phyloP scores from a whole-genome alignment of 768 basidiomycete genomes.

The Lactifluus subvellereus region DNA sequence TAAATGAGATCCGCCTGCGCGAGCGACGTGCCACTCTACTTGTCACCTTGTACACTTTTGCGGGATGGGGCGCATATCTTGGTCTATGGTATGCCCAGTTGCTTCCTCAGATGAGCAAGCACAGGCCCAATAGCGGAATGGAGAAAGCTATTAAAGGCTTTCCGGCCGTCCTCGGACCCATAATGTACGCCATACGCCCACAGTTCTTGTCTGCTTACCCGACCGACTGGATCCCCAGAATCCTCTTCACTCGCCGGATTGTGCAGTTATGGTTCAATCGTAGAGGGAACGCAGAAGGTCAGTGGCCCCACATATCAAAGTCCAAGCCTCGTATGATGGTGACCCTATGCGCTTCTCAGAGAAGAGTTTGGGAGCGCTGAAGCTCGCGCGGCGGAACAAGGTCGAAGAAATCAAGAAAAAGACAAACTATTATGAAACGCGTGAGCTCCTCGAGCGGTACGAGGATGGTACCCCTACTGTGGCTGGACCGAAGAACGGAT shows the following conservation, averaged over 20 bases:
- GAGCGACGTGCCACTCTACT: constrained; percentile 74
- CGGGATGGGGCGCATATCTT: constrained; percentile 66
- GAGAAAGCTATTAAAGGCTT: constrained; percentile 44
- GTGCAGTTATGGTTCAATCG: constrained; percentile 80
- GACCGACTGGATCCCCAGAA: constrained; percentile 34
- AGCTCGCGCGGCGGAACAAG: constrained; percentile 75
- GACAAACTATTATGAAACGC: constrained; percentile 92
- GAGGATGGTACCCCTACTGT: constrained; percentile 49
- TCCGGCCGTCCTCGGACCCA: constrained; percentile 68
- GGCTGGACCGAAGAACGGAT: constrained; percentile 33
- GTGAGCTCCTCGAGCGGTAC: constrained; percentile 84
- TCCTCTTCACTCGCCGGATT: constrained; percentile 71
- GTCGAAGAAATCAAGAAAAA: constrained; percentile 97
- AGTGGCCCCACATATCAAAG: constrained; percentile 22
- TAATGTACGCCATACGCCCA: constrained; percentile 52
- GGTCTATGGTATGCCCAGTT: constrained; percentile 65
- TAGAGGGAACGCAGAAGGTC: constrained; percentile 78
- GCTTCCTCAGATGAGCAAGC: constrained; percentile 41
- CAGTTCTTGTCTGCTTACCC: constrained; percentile 1
- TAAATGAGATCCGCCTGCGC: constrained; percentile 79
- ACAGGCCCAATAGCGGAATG: constrained; percentile 27
- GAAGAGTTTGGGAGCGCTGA: constrained; percentile 63
- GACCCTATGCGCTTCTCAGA: constrained; percentile 43
- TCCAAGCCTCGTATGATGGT: constrained; percentile 5
- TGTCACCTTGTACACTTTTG: constrained; percentile 72